A percentile compares a stretch with the other conserved stretches of the same genome.
Evolutionary conservation across 352 stramenopile species (phyloP).

Genomic region (Globisporangium ultimum): DNA sequence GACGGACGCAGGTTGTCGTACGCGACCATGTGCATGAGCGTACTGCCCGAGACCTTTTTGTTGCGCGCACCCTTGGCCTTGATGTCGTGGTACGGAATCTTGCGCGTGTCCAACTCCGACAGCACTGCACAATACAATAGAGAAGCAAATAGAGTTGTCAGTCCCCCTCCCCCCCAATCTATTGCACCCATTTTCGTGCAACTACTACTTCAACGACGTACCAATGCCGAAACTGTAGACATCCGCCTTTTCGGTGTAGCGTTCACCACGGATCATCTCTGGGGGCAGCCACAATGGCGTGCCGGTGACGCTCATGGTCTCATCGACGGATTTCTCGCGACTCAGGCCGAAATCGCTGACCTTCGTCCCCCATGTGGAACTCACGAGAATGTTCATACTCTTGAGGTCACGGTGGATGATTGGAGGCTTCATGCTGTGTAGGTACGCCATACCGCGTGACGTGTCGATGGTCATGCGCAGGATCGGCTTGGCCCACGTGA

Average conservation of each 20-base stretch:
- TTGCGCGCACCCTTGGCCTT: conserved; percentile 79
- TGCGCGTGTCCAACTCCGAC: conserved; percentile 79
- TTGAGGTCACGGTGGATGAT: conserved; percentile 99
- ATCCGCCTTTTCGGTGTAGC: conserved; percentile 87
- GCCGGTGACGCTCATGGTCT: conserved; percentile 92
- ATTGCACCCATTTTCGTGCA: background rate
- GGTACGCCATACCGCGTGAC: conserved; percentile 95
- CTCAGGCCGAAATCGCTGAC: conserved; percentile 98
- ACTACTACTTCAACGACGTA: conserved; percentile 19
- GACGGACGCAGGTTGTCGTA: conserved; percentile 85
- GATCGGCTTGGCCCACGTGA: conserved; percentile 85
- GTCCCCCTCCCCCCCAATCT: background rate
- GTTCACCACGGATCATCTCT: conserved; percentile 88
- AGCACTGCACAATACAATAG: conserved; percentile 40
- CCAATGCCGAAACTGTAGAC: conserved; percentile 88
- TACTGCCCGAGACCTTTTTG: conserved; percentile 84
- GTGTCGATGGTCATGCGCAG: conserved; percentile 89
- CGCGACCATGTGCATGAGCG: conserved; percentile 88
- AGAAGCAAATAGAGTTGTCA: conserved; percentile 1
- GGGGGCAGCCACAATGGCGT: conserved; percentile 82
- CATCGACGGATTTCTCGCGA: conserved; percentile 93
- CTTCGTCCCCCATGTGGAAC: conserved; percentile 88
- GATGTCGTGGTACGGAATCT: conserved; percentile 88
- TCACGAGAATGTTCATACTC: conserved; percentile 89
- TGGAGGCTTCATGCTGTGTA: conserved; percentile 96